phyloP scores from a whole-genome alignment of 441 rosid species.

The Pelargonium australe region DNA sequence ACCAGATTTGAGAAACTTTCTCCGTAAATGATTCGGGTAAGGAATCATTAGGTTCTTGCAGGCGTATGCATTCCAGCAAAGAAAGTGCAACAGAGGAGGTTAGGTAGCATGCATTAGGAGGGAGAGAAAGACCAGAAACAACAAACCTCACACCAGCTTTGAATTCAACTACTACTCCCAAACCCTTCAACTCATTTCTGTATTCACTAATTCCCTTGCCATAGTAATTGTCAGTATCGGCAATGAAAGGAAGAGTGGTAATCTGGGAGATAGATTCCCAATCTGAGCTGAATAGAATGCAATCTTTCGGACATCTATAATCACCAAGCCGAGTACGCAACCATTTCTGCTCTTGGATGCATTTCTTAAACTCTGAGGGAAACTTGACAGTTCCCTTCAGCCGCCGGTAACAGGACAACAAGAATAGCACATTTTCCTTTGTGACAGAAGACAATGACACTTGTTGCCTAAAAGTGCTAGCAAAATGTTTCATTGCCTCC shows the following conservation, averaged over 20 bases:
- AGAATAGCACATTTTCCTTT: constrained; percentile 26
- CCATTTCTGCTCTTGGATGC: constrained; percentile 43
- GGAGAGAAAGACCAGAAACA: constrained; percentile 32
- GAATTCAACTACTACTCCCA: constrained; percentile 39
- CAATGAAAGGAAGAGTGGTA: constrained; percentile 51
- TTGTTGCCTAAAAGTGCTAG: constrained; percentile 29
- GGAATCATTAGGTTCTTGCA: constrained; percentile 19
- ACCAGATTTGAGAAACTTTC: constrained; percentile 42
- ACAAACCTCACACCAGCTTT: constrained; percentile 48
- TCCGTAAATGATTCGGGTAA: constrained; percentile 25
- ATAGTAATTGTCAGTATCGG: constrained; percentile 40
- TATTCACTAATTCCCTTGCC: constrained; percentile 37
- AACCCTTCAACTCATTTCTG: constrained; percentile 35
- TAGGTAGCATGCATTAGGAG: constrained; percentile 23
- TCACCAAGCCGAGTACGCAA: constrained; percentile 48
- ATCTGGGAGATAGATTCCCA: constrained; percentile 53
- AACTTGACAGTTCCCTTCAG: constrained; percentile 24
- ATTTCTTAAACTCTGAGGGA: constrained; percentile 27
- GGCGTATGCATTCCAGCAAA: constrained; percentile 42
- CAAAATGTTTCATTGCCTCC: constrained; percentile 38
- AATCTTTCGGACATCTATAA: constrained; percentile 41
- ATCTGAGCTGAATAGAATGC: constrained; percentile 46
- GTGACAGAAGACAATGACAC: constrained; percentile 33
- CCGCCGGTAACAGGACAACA: constrained; percentile 43
- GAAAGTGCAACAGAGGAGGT: constrained; percentile 32